Percentiles rank a stretch among this genome's conserved stretches.
Evolutionary conservation across 768 basidiomycete genomes (phyloP).

Genomic region (Boletus bicolor): DNA sequence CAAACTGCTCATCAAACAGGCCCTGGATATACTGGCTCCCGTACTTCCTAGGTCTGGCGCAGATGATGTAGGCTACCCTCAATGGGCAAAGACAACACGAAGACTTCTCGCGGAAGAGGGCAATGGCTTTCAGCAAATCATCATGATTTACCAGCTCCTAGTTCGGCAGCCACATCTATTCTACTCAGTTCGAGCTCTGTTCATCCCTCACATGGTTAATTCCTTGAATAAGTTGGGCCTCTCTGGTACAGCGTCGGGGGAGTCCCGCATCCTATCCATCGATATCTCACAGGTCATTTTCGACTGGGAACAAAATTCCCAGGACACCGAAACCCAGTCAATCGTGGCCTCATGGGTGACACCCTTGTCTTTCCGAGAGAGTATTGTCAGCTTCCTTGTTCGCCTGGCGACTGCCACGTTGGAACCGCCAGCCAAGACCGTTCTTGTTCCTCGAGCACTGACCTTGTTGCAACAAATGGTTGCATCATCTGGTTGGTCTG

Average conservation of each 20-base stretch:
- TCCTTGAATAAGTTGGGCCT: slow-evolving; percentile 88
- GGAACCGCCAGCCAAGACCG: slow-evolving; percentile 38
- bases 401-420: slow-evolving; percentile 74
- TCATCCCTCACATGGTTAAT: slow-evolving; percentile 91
- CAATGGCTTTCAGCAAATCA: slow-evolving; percentile 60
- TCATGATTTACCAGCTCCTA: slow-evolving; percentile 87
- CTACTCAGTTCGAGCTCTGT: slow-evolving; percentile 88
- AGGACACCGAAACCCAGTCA: slow-evolving; percentile 27
- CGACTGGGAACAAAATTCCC: slow-evolving; percentile 80
- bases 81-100: slow-evolving; percentile 86
- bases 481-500: slow-evolving; percentile 81
- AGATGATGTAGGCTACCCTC: slow-evolving; percentile 56
- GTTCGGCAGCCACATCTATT: slow-evolving; percentile 89
- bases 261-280: slow-evolving; percentile 82
- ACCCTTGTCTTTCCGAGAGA: slow-evolving; percentile 78
- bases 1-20: slow-evolving; percentile 74
- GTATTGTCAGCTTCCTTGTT: slow-evolving; percentile 94
- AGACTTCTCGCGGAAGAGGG: slow-evolving; percentile 88
- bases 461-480: slow-evolving; percentile 73
- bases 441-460: slow-evolving; percentile 61
- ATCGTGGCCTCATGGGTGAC: slow-evolving; percentile 57
- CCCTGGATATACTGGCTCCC: slow-evolving; percentile 82
- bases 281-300: slow-evolving; percentile 92
- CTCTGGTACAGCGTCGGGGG: slow-evolving; percentile 61
- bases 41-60: slow-evolving; percentile 65